Base-by-base conservation (phyloP, 164 flowering plant genomes). In the Chloranthus sessilifolius region DNA sequence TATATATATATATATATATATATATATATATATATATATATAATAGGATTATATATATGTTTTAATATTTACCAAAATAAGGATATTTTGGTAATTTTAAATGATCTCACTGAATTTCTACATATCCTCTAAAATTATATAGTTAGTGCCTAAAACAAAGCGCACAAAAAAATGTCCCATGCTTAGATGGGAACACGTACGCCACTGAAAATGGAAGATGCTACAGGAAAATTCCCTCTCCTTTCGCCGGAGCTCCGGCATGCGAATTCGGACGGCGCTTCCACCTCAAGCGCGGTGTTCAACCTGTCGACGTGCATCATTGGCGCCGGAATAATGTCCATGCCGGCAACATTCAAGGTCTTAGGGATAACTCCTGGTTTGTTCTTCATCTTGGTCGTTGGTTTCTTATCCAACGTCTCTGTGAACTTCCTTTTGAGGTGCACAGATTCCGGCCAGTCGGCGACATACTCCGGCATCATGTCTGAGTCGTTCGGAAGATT, bases 311-410 rank as follows among this genome's bases (percentile, higher is more conserved):
- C 99, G 5, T 85, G 82, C 68, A 85, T 87, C 33, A 74, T 94
- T 31, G 99, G 99, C 0, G 99, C 99, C 8, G 98, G 98, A 21
- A 85, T 91, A 34, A 92, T 92, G 99, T 86, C 99, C 3, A 79
- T 92, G 36, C 99, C 99, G 36, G 97, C 92, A 1, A 81, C 95
- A 0, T 56, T 89, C 4, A 89, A 89, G 68, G 90, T 89, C 5
- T 55, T 94, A 10, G 99, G 99, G 0, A 75, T 85, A 0, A 8
- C 77, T 7, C 97, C 97, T 9, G 88, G 90, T 10, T 44, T 87
- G 10, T 11, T 58, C 3, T 60, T 87, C 21, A 83, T 89, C 20
- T 27, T 78, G 33, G 9, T 65, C 37, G 58, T 94, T 19, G 96
- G 81, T 2, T 33, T 75, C 43, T 70, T 89, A 4, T 77, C 71